A percentile compares a stretch with the other conserved stretches of the same genome.
Conservation (phyloP, 1,284 basidiomycete genomes). For the Ustilago trichophora region DNA sequence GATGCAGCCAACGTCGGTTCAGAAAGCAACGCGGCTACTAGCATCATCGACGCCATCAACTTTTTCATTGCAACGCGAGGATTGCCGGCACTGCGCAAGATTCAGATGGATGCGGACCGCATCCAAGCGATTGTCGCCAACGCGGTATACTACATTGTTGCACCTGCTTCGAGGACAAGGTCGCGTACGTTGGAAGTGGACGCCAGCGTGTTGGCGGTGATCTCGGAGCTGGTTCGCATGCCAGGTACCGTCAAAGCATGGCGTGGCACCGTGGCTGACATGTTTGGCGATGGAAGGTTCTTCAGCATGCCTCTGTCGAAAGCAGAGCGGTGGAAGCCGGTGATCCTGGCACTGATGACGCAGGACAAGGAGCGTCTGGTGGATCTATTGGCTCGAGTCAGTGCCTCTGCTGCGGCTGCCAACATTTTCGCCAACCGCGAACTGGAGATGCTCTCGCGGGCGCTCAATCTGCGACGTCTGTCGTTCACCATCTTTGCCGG, state of each 20-base stretch:
- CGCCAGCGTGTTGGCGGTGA: slow-evolving; percentile 73
- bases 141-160: slow-evolving; percentile 85
- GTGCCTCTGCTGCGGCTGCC: slow-evolving; percentile 76
- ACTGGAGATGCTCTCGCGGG: slow-evolving; percentile 88
- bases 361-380: slow-evolving; percentile 85
- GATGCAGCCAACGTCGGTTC: not conserved
- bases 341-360: slow-evolving; percentile 82
- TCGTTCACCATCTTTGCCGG: slow-evolving; percentile 85
- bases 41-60: slow-evolving; percentile 71
- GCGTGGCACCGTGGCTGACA: slow-evolving; percentile 81
- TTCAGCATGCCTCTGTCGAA: slow-evolving; percentile 77
- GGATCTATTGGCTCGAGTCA: slow-evolving; percentile 74
- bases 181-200: slow-evolving; percentile 67
- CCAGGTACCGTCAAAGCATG: slow-evolving; percentile 84
- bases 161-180: slow-evolving; percentile 77
- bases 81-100: slow-evolving; percentile 80
- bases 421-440: slow-evolving; percentile 98
- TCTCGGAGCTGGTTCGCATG: slow-evolving; percentile 77
- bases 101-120: slow-evolving; percentile 86
- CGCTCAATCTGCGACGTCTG: slow-evolving; percentile 84
- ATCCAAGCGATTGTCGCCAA: slow-evolving; percentile 80
- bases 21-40: not conserved
- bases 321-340: slow-evolving; percentile 77
- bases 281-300: slow-evolving; percentile 84
- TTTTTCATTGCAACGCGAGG: slow-evolving; percentile 77